Evolutionary conservation across 202 grass and related monocot species (phyloP), one percentile per base, ranked within the genome.

Genomic region (Bolboschoenoplectus hybrid): DNA sequence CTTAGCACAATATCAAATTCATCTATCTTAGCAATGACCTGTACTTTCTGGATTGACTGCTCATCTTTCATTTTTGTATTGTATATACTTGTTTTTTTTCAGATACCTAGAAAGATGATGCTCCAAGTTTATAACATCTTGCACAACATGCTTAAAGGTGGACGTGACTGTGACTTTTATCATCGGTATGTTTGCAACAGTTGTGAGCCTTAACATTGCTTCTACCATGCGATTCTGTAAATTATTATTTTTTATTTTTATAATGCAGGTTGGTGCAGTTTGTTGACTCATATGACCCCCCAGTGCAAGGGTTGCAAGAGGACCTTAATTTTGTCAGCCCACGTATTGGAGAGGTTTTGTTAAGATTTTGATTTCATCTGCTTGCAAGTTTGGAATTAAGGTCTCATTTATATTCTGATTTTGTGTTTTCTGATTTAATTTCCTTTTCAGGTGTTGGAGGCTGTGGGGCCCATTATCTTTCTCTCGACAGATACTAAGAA

Each of bases 101-200:
- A 98, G 97, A 91, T 98, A 87, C 97, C 97, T 88, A 96, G 97
- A 91, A 98, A 98, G 88, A 98, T 98, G 97, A 94, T 98, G 85
- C 91, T 98, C 9, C 97, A 98, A 82, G 85, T 96, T 78, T 98
- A 98, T 87, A 98, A 98, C 69, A 84, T 98, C 67, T 94, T 98
- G 88, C 90, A 98, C 17, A 83, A 84, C 65, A 96, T 96, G 90
- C 87, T 92, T 85, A 98, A 96, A 89, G 92, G 91, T 60, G 93
- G 97, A 47, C 97, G 91, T 85, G 97, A 98, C 86, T 98, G 93
- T 89, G 97, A 98, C 70, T 94, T 94, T 84, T 98, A 96, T 92
- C 90, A 98, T 83, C 79, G 97, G 97, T 98, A 98, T 69, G 89
- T 49, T 43, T 36, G 2, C 58, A 81, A 66, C 56, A 52, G 85